Percentiles rank a stretch among this genome's conserved stretches.
Conservation (phyloP, 1,284 basidiomycete species). For the Fomitopsis palustris region DNA sequence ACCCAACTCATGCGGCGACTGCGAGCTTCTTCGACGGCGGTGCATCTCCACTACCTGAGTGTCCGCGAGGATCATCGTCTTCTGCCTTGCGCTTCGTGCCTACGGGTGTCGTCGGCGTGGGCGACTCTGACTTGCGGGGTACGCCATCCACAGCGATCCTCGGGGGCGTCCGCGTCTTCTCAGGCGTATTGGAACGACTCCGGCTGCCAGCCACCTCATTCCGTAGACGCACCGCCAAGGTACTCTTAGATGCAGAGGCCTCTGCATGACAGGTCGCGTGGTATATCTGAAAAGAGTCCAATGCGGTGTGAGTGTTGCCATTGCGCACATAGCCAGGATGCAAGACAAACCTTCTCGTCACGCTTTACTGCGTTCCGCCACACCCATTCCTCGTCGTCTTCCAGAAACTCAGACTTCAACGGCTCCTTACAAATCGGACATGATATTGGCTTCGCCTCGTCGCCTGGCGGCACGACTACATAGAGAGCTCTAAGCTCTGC, state of each 20-base stretch:
- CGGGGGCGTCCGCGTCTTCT: slow-evolving; percentile 49
- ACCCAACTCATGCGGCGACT: slow-evolving; percentile 3
- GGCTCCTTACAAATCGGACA: slow-evolving; percentile 98
- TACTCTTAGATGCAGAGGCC: slow-evolving; percentile 57
- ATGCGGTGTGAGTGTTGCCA: slow-evolving; percentile 3
- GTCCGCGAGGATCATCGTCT: slow-evolving; percentile 33
- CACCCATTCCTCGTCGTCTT: slow-evolving; percentile 99
- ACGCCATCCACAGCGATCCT: slow-evolving; percentile 21
- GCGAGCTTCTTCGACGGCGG: slow-evolving; percentile 29
- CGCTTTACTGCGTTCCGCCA: slow-evolving; percentile 90
- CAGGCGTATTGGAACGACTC: slow-evolving; percentile 74
- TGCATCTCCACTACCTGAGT: slow-evolving; percentile 12
- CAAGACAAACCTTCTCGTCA: slow-evolving; percentile 69
- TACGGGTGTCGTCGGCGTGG: slow-evolving; percentile 45
- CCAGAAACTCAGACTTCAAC: slow-evolving; percentile 89
- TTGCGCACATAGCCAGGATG: not conserved
- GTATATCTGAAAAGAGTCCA: slow-evolving; percentile 53
- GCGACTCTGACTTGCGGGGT: slow-evolving; percentile 33
- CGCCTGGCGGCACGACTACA: slow-evolving; percentile 85
- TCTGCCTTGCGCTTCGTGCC: slow-evolving; percentile 73
- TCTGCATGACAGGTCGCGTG: slow-evolving; percentile 93
- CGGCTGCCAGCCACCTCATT: slow-evolving; percentile 47
- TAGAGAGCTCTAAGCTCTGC: slow-evolving; percentile 74
- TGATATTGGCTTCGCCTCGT: slow-evolving; percentile 75
- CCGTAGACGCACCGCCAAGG: slow-evolving; percentile 61